These are phyloP conservation scores for Copromyces sp. DNA, from an alignment of 495 filamentous ascomycete species.

Conservation along the genomic window DNA sequence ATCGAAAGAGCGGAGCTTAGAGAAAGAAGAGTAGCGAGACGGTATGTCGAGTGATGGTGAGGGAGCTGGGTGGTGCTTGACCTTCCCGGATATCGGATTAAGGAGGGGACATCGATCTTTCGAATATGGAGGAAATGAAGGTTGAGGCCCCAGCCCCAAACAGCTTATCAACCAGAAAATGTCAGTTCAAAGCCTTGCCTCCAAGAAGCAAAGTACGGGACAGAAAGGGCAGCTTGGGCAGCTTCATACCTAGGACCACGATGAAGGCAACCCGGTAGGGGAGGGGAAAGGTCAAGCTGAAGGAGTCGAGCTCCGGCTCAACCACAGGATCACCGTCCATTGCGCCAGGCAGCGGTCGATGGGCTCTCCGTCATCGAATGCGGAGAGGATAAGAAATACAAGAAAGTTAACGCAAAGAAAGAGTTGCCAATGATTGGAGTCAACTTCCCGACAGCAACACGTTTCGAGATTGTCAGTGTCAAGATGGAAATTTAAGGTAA, in stretches of 20 bases:
- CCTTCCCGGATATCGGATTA: conserved; percentile 70
- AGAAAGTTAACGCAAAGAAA: conserved; percentile 9
- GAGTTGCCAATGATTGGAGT: background rate
- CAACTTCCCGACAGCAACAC: background rate
- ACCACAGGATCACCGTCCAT: conserved; percentile 76
- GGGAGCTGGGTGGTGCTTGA: conserved; percentile 51
- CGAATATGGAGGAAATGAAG: conserved; percentile 65
- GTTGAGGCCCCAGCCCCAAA: conserved; percentile 87
- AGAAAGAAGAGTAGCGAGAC: conserved; percentile 64
- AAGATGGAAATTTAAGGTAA: background rate
- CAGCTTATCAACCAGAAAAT: conserved; percentile 40
- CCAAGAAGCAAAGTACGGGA: background rate
- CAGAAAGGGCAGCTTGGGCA: conserved; percentile 1
- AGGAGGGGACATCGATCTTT: conserved; percentile 69
- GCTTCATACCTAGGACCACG: conserved; percentile 61
- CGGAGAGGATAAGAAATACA: conserved; percentile 1
- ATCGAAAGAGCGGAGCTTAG: conserved; percentile 59
- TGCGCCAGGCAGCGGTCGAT: conserved; percentile 27
- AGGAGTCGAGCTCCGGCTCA: conserved; percentile 71
- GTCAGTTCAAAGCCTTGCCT: background rate
- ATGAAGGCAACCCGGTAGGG: conserved; percentile 74
- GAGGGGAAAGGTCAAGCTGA: conserved; percentile 76
- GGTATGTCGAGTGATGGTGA: conserved; percentile 74
- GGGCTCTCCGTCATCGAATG: conserved; percentile 16
- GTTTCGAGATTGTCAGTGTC: conserved; percentile 1